phyloP scores from a whole-genome alignment of 139 green algal species.

The Eudorina sp. region DNA sequence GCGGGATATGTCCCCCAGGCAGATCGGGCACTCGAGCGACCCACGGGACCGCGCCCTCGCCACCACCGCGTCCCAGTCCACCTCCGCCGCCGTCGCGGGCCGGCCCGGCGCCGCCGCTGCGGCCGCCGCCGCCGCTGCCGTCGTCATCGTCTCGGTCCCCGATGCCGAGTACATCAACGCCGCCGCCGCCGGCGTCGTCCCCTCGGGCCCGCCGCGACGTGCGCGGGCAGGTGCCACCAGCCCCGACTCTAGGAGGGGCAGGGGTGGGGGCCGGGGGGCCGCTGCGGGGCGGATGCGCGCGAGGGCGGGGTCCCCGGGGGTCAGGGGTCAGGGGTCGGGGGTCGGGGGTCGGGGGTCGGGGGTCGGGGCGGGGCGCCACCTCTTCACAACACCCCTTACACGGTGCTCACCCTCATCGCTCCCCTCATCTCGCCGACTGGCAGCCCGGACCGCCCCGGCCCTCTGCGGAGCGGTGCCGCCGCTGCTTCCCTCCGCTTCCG shows the following conservation, averaged over 20 bases:
- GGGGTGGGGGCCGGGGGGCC: too few relatives aligned
- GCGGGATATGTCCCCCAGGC: conserved; percentile 59
- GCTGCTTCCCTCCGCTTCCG: neutral
- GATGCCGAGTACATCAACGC: neutral
- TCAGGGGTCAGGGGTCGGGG: too few relatives aligned
- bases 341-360: too few relatives aligned
- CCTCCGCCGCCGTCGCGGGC: neutral
- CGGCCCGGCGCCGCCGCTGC: neutral
- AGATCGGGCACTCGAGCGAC: conserved; percentile 78
- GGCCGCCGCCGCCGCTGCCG: neutral
- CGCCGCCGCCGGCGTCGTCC: neutral
- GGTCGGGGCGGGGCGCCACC: too few relatives aligned
- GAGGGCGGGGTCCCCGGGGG: too few relatives aligned
- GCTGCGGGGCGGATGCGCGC: too few relatives aligned
- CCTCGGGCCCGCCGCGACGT: neutral
- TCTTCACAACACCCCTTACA: too few relatives aligned
- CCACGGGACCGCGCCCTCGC: conserved; percentile 48
- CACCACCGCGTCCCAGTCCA: conserved; percentile 69
- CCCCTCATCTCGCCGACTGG: neutral
- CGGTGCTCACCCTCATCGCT: neutral
- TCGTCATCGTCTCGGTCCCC: neutral
- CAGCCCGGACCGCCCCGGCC: neutral
- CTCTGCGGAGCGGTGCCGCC: neutral
- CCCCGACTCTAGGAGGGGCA: neutral
- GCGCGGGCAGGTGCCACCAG: neutral